Conservation (phyloP, 202 grass and related monocot species). For the Schoenoplectus triqueter region DNA sequence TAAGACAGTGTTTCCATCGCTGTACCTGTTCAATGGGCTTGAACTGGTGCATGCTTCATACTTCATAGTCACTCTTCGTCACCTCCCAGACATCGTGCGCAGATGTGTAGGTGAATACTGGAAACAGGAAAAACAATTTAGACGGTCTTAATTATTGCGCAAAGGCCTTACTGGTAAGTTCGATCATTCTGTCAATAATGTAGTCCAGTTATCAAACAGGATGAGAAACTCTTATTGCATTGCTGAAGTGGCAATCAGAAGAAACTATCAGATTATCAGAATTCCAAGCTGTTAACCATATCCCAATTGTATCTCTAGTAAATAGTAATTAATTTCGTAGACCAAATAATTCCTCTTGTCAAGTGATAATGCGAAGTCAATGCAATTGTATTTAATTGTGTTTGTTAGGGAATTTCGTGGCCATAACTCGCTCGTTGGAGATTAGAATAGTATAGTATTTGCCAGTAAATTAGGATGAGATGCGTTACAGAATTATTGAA, state of each 20-base stretch:
- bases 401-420: neutral
- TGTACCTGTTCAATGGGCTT: slow-evolving; percentile 26
- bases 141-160: neutral
- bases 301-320: neutral
- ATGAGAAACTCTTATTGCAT: neutral
- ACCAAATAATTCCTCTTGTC: slow-evolving; percentile 19
- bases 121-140: neutral
- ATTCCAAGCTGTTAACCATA: slow-evolving; percentile 24
- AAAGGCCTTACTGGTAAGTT: neutral
- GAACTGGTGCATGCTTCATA: slow-evolving; percentile 40
- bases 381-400: neutral
- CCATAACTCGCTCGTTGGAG: neutral
- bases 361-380: neutral
- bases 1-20: slow-evolving; percentile 28
- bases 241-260: neutral
- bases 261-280: neutral
- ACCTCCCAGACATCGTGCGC: slow-evolving; percentile 59
- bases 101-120: slow-evolving; percentile 52
- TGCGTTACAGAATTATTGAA: neutral
- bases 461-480: neutral
- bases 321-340: neutral
- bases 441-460: neutral
- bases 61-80: slow-evolving; percentile 32
- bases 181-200: neutral
- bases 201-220: neutral